Base-by-base conservation (phyloP, 2,329 filamentous ascomycete species). In the Fusarium compactum region DNA sequence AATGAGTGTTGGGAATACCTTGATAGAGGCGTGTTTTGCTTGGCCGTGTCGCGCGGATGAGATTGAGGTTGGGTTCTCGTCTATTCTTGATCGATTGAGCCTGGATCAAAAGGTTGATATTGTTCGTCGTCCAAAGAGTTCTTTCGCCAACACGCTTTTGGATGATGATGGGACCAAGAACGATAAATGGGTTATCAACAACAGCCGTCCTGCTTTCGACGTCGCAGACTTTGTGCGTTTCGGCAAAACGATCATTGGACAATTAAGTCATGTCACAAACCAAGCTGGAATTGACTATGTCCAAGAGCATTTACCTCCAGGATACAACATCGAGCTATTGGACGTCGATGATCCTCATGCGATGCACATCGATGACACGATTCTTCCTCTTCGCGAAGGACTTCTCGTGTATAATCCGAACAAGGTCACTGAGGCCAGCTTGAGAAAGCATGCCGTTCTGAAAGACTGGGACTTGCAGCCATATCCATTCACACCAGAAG, bases 171-270 rank as follows among this genome's bases (percentile, higher is more conserved):
- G 7, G 0, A 16, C 24, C 8, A 20, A 15, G 8, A 47, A 29
- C 3, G 12, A 38, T 4, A 38, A 16, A 15, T 47, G 25, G 45
- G 8, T 10, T 1, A 29, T 47, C 18, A 47, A 47, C 7, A 47
- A 47, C 8, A 27, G 16, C 1, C 45, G 25, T 16, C 45, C 45
- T 4, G 25, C 45, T 3, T 47, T 29, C 27, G 45, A 47, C 6
- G 8, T 14, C 12, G 25, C 45, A 5, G 25, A 29, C 18, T 29
- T 27, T 11, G 29, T 47, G 45, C 18, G 45, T 1, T 47, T 47
- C 5, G 25, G 25, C 0, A 47, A 15, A 47, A 47, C 4, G 0
- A 7, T 20, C 2, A 20, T 29, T 1, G 45, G 45, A 5, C 18
- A 47, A 12, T 47, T 27, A 3, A 47, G 45, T 3, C 25, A 47